phyloP scores from a whole-genome alignment of 2,329 filamentous ascomycete genomes.

The Corynespora cassiicola region DNA sequence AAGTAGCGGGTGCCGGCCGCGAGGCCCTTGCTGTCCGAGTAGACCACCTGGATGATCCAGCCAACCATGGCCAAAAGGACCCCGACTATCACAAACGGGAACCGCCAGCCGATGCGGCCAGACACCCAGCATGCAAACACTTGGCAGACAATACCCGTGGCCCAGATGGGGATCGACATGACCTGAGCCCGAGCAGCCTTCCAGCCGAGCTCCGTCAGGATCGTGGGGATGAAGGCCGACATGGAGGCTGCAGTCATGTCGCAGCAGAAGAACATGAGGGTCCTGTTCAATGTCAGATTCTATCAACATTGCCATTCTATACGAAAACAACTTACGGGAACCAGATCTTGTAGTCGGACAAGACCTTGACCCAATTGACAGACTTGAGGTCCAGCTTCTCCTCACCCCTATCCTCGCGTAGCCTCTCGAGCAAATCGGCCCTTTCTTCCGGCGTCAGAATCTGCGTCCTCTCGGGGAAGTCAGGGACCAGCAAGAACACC shows the following conservation, averaged over 20 bases:
- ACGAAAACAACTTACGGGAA: constrained; percentile 59
- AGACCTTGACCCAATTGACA: constrained; percentile 53
- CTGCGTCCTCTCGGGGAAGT: constrained; percentile 57
- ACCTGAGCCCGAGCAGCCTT: constrained; percentile 38
- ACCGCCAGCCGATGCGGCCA: constrained; percentile 34
- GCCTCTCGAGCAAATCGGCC: constrained; percentile 59
- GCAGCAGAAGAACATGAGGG: constrained; percentile 42
- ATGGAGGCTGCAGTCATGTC: constrained; percentile 42
- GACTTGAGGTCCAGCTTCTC: constrained; percentile 54
- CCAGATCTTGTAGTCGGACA: constrained; percentile 64
- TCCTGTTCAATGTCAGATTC: constrained; percentile 20
- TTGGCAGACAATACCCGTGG: constrained; percentile 32
- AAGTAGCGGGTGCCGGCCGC: constrained; percentile 60
- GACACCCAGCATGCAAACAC: constrained; percentile 27
- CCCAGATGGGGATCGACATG: constrained; percentile 44
- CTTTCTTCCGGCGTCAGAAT: constrained; percentile 58
- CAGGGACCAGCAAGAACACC: constrained; percentile 60
- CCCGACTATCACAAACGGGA: constrained; percentile 37
- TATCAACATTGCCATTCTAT: too few relatives aligned
- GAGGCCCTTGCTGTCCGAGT: constrained; percentile 49
- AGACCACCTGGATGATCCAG: constrained; percentile 58
- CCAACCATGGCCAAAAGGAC: constrained; percentile 52
- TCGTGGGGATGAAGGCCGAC: constrained; percentile 40
- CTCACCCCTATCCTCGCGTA: constrained; percentile 54
- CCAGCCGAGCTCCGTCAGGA: constrained; percentile 42